Evolutionary conservation across 2,329 filamentous ascomycete species (phyloP).

Genomic region (Parascedosporium putredinis): DNA sequence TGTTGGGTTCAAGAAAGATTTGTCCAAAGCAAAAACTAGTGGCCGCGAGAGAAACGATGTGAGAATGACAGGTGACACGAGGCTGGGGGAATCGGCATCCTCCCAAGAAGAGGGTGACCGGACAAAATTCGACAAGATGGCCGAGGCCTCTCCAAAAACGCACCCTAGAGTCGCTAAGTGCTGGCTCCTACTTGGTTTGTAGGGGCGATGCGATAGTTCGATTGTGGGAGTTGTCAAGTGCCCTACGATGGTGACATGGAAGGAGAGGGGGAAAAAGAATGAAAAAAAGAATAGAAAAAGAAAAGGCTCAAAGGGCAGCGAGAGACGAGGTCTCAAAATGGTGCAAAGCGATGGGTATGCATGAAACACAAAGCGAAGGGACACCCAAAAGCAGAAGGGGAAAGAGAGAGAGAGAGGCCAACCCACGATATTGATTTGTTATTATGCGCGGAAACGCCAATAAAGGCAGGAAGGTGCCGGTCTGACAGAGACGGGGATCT

Average conservation of each 20-base stretch:
- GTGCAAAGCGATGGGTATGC: background rate
- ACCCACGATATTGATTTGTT: conserved; percentile 3
- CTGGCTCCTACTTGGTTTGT: too few relatives aligned
- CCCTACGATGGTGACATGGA: too few relatives aligned
- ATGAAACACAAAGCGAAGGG: background rate
- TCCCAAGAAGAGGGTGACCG: too few relatives aligned
- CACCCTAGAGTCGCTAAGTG: too few relatives aligned
- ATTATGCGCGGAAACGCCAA: conserved; percentile 1
- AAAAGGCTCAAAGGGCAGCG: too few relatives aligned
- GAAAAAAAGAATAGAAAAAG: too few relatives aligned
- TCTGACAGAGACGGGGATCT: background rate
- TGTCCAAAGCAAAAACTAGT: background rate
- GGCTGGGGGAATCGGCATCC: too few relatives aligned
- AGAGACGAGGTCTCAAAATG: background rate
- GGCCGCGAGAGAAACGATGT: background rate
- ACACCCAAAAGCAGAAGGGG: background rate
- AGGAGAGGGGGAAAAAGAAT: background rate
- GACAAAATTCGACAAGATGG: too few relatives aligned
- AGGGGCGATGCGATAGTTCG: too few relatives aligned
- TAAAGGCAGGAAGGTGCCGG: conserved; percentile 1
- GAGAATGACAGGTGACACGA: too few relatives aligned
- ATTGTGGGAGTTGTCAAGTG: too few relatives aligned
- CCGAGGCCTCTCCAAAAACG: too few relatives aligned
- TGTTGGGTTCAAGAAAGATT: background rate
- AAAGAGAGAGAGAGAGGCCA: background rate